Evolutionary conservation across 257 asterid genomes (phyloP).

Genomic region (Rhazya stricta): DNA sequence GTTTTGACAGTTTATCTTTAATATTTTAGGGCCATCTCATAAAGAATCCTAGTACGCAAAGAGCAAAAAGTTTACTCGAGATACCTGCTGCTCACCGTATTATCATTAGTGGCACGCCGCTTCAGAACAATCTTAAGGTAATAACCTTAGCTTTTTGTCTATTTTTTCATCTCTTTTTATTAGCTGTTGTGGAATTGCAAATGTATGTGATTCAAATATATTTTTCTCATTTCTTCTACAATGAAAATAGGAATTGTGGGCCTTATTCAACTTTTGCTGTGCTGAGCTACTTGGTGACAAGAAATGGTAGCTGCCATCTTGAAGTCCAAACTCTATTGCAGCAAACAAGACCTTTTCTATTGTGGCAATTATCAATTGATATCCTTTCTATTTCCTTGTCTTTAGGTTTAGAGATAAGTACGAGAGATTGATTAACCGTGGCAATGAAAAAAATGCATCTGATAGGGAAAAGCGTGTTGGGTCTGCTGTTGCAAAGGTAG

Average conservation of each 20-base stretch:
- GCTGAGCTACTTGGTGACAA: conserved; percentile 90
- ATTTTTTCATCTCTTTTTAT: not conserved
- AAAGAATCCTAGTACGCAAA: conserved; percentile 94
- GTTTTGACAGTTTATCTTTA: conserved; percentile 3
- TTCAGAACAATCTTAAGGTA: conserved; percentile 96
- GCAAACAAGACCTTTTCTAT: not conserved
- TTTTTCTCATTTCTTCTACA: conserved; percentile 5
- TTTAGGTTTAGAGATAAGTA: conserved; percentile 81
- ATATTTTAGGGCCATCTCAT: conserved; percentile 81
- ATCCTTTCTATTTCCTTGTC: conserved; percentile 5
- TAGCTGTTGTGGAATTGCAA: conserved; percentile 8
- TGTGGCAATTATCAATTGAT: not conserved
- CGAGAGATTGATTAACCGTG: conserved; percentile 72
- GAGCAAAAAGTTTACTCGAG: conserved; percentile 95
- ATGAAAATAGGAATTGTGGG: conserved; percentile 78
- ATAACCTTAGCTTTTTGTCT: conserved; percentile 5
- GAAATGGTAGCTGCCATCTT: conserved; percentile 51
- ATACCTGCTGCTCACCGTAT: conserved; percentile 80
- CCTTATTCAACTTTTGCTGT: conserved; percentile 80
- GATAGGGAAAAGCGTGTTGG: conserved; percentile 86
- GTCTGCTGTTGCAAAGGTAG: conserved; percentile 90
- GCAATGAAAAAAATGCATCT: conserved; percentile 85
- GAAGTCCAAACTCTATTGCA: not conserved
- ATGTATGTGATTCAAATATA: conserved; percentile 4
- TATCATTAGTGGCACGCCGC: conserved; percentile 96